Base-by-base conservation (phyloP, 164 flowering plant genomes). In the Chimonanthus praecox region DNA sequence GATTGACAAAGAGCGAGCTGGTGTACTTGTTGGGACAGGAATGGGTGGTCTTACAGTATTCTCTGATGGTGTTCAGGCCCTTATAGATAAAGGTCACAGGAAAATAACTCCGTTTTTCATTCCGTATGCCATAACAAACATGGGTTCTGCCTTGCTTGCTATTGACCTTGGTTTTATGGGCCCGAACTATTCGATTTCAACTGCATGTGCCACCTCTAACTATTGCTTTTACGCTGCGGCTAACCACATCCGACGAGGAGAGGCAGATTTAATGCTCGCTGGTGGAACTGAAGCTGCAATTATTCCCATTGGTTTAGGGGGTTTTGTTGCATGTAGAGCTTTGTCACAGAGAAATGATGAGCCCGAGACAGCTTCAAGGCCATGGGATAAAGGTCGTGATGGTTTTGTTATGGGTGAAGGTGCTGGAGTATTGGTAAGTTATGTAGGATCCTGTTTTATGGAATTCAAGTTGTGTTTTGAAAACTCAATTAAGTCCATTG, bases 401-500 rank as follows among this genome's bases (percentile, higher is more conserved):
- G 97, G 97, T n/a, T 92, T 94, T 87, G 97, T 94, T 61, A 92
- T 94, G 96, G 97, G 97, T 68, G 97, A 92, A 87, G 97, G 97
- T 49, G 88, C 96, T 73, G 97, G 97, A 74, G 88, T 92, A 3
- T 79, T 94, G 97, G 97, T 92, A 87, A 81, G 91, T 75, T 71
- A 47, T 16, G 44, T 8, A 68, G 2, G 5, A 63, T 5, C 64
- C 7, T 13, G 15, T 44, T 45, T 67, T 5, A 63, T 43, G 18
- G 58, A 71, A n/a, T n/a, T 69, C 7, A 21, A 10, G 3, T 7
- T 7, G 5, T 7, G 18, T 5, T 66, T n/a, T 45, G 20, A 10
- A 33, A 66, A 33, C 7, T n/a, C 9, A 15, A 45, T 7, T 11
- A 49, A 50, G 47, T 58, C 13, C 50, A 44, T 8, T 21, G 58